These are phyloP conservation scores for Fusarium ambrosium DNA, from an alignment of 2,329 filamentous ascomycete genomes.

Conservation along the genomic window DNA sequence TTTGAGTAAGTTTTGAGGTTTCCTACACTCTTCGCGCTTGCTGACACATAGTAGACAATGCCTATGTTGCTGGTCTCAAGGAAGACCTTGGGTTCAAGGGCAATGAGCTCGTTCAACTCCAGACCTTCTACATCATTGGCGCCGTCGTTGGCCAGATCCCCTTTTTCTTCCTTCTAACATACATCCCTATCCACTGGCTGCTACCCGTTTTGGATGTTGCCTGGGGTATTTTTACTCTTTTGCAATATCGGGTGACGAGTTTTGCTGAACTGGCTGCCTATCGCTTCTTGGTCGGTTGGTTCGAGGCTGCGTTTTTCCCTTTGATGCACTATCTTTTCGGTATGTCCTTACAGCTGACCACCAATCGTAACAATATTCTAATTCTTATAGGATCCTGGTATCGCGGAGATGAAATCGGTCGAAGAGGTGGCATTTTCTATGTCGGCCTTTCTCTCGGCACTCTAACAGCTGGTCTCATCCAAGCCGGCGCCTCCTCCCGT, in stretches of 20 bases:
- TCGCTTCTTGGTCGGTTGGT: constrained; percentile 67
- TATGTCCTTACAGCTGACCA: neutral
- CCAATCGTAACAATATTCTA: neutral
- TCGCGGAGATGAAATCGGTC: constrained; percentile 60
- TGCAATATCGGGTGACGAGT: constrained; percentile 64
- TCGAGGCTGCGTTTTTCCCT: constrained; percentile 61
- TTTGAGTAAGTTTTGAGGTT: constrained; percentile 24
- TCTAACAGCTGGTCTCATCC: constrained; percentile 65
- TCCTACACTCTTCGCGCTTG: neutral
- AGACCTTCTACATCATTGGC: constrained; percentile 63
- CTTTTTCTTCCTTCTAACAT: constrained; percentile 64
- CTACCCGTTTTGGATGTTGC: constrained; percentile 65
- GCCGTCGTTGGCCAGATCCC: constrained; percentile 66
- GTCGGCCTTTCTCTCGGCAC: constrained; percentile 65
- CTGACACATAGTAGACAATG: constrained; percentile 58
- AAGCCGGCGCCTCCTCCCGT: constrained; percentile 56
- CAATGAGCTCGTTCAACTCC: constrained; percentile 68
- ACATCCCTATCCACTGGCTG: constrained; percentile 61
- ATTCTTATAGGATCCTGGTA: constrained; percentile 61
- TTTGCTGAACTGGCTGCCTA: constrained; percentile 66
- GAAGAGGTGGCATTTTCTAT: constrained; percentile 65
- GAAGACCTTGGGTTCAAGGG: constrained; percentile 65
- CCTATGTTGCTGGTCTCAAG: constrained; percentile 67
- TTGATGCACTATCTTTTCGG: constrained; percentile 55
- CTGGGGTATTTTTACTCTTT: constrained; percentile 70